Conservation (phyloP, 768 basidiomycete species). For the Albatrellus ellisii region DNA sequence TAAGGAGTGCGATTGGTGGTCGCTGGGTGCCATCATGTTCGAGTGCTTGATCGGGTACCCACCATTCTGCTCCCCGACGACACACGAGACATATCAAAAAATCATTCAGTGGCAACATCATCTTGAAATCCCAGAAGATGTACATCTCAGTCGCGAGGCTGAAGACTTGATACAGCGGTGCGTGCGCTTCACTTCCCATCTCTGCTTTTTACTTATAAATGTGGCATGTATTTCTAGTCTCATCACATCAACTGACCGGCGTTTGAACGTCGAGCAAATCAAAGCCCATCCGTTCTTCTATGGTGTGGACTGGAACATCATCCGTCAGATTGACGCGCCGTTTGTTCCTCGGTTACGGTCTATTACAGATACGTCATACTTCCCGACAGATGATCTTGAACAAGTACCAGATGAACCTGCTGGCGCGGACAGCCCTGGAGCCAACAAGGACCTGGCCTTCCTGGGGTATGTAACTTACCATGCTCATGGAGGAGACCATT, state of each 20-base stretch:
- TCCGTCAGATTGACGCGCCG: conserved; percentile 84
- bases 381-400: conserved; percentile 90
- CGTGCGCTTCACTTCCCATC: conserved; percentile 13
- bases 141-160: conserved; percentile 82
- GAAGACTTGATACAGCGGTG: conserved; percentile 82
- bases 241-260: conserved; percentile 71
- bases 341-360: conserved; percentile 93
- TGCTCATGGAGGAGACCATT: neutral
- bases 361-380: conserved; percentile 96
- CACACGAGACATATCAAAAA: conserved; percentile 96
- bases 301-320: conserved; percentile 86
- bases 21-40: conserved; percentile 96
- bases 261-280: conserved; percentile 75
- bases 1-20: conserved; percentile 99
- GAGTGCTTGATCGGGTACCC: conserved; percentile 97
- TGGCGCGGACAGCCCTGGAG: conserved; percentile 24
- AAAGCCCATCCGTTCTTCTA: conserved; percentile 89
- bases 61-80: conserved; percentile 92
- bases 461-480: conserved; percentile 31
- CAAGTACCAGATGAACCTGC: conserved; percentile 43
- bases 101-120: conserved; percentile 90
- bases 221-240: conserved; percentile 32
- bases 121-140: conserved; percentile 86
- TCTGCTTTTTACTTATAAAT: neutral
- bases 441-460: conserved; percentile 46